Conservation (phyloP, 768 basidiomycete species). For the Hygrocybe coccinea region DNA sequence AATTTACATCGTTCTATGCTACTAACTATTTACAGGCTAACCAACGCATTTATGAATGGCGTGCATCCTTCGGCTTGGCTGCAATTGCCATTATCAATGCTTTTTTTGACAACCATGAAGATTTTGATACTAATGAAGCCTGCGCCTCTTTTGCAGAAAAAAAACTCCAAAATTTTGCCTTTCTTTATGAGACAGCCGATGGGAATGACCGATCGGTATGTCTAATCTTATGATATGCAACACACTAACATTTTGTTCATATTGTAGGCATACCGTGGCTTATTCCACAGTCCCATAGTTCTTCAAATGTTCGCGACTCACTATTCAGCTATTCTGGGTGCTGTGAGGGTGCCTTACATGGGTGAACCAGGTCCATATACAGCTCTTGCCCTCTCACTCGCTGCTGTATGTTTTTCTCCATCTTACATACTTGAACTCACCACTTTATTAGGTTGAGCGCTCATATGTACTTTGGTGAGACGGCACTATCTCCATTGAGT, state of each 20-base stretch:
- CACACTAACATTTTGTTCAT: background rate
- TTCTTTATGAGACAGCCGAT: background rate
- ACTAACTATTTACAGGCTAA: conserved; percentile 1
- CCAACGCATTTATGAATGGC: conserved; percentile 8
- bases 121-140: background rate
- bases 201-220: background rate
- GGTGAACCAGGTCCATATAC: background rate
- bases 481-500: background rate
- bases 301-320: background rate
- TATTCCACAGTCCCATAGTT: background rate
- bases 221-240: background rate
- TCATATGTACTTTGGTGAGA: background rate
- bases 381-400: background rate
- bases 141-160: background rate
- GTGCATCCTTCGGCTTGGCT: conserved; percentile 3
- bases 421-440: background rate
- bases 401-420: background rate
- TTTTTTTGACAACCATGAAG: background rate
- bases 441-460: conserved; percentile 2
- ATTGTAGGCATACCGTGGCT: background rate
- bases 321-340: background rate
- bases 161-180: background rate
- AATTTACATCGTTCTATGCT: background rate
- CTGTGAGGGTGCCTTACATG: background rate
- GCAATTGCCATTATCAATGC: conserved; percentile 5